These are phyloP conservation scores for Bipolaris oryzae DNA, from an alignment of 2,329 filamentous ascomycete species.

Conservation along the genomic window DNA sequence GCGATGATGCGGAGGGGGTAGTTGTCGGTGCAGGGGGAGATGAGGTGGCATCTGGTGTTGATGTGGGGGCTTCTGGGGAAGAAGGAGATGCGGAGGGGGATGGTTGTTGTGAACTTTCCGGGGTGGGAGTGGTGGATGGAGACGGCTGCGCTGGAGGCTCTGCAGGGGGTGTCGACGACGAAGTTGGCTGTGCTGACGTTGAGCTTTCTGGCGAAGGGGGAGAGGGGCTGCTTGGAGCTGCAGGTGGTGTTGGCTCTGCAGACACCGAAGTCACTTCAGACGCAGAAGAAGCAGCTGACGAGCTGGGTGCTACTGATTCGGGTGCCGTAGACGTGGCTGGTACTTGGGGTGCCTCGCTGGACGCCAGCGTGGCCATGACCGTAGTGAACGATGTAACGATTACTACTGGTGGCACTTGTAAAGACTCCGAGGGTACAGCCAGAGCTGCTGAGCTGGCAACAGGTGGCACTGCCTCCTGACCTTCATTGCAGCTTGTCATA, in stretches of 20 bases:
- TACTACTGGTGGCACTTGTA: slow-evolving; percentile 35
- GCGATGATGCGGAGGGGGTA: not conserved
- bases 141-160: not conserved
- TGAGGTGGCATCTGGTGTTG: not conserved
- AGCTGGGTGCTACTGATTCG: slow-evolving; percentile 4
- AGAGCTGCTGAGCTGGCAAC: slow-evolving; percentile 12
- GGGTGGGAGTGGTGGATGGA: not conserved
- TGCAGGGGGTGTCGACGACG: not conserved
- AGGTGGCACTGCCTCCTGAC: not conserved
- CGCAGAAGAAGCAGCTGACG: not conserved
- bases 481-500: not conserved
- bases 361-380: slow-evolving; percentile 18
- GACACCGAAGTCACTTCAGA: not conserved
- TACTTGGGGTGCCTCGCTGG: slow-evolving; percentile 7
- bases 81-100: not conserved
- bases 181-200: not conserved
- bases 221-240: not conserved
- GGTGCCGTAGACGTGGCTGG: slow-evolving; percentile 2
- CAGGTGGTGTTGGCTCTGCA: not conserved
- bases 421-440: slow-evolving; percentile 19
- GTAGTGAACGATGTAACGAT: slow-evolving; percentile 43
- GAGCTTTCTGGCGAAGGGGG: slow-evolving; percentile 2
- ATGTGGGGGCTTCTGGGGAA: not conserved
- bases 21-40: slow-evolving; percentile 1
- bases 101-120: not conserved